phyloP scores from a whole-genome alignment of 2,329 filamentous ascomycete species.

The Macrophomina phaseolina region DNA sequence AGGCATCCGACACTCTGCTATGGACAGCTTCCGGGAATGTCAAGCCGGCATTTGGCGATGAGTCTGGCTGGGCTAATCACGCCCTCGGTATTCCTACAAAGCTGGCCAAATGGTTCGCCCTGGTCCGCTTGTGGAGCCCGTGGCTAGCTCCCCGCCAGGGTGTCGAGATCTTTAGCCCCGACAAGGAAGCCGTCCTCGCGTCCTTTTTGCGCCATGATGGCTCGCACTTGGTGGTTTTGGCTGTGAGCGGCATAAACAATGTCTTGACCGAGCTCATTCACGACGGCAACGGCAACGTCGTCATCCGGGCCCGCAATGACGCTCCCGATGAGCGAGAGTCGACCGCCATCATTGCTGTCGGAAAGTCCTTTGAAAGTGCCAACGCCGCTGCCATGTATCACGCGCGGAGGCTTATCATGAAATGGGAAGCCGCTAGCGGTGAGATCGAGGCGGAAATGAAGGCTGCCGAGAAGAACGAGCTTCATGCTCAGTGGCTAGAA shows the following conservation, averaged over 20 bases:
- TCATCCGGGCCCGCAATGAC: slow-evolving; percentile 76
- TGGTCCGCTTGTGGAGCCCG: slow-evolving; percentile 78
- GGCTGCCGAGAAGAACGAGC: slow-evolving; percentile 53
- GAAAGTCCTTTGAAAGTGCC: slow-evolving; percentile 74
- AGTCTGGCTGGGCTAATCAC: slow-evolving; percentile 63
- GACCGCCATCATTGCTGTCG: slow-evolving; percentile 72
- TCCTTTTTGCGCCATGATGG: slow-evolving; percentile 78
- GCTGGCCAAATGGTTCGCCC: slow-evolving; percentile 76
- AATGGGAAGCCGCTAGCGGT: slow-evolving; percentile 50
- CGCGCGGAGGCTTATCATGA: slow-evolving; percentile 69
- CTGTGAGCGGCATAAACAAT: slow-evolving; percentile 74
- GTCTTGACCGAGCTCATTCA: slow-evolving; percentile 73
- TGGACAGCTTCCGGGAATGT: slow-evolving; percentile 70
- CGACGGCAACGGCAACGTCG: slow-evolving; percentile 67
- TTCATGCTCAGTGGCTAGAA: slow-evolving; percentile 73
- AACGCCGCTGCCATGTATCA: slow-evolving; percentile 86
- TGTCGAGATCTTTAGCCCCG: slow-evolving; percentile 66
- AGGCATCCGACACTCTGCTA: slow-evolving; percentile 70
- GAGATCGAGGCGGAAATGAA: slow-evolving; percentile 56
- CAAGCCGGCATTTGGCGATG: slow-evolving; percentile 59
- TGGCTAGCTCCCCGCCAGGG: slow-evolving; percentile 93
- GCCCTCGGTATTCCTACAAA: slow-evolving; percentile 69
- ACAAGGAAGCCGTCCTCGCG: slow-evolving; percentile 78
- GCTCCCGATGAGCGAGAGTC: slow-evolving; percentile 60
- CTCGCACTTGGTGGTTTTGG: slow-evolving; percentile 76